Evolutionary conservation across 805 yeast species (phyloP).

Genomic region (Candida andamanensis): DNA sequence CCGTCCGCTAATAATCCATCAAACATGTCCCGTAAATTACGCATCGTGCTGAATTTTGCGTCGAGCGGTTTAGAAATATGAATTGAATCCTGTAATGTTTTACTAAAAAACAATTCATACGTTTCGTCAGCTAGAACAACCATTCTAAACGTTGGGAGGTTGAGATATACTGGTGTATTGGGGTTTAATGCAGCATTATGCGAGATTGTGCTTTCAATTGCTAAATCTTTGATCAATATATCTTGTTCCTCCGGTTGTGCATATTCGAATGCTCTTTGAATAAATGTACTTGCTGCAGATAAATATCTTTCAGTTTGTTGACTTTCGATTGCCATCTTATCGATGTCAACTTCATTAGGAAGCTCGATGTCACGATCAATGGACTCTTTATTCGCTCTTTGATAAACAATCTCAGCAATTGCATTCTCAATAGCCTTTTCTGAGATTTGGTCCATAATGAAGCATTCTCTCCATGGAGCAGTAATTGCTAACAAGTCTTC

Average conservation of each 20-base stretch:
- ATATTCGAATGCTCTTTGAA: slow-evolving; percentile 84
- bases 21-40: slow-evolving; percentile 78
- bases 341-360: slow-evolving; percentile 58
- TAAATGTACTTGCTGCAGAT: slow-evolving; percentile 79
- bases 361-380: slow-evolving; percentile 38
- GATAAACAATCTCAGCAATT: slow-evolving; percentile 57
- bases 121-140: slow-evolving; percentile 91
- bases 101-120: slow-evolving; percentile 75
- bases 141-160: slow-evolving; percentile 89
- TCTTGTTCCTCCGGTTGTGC: slow-evolving; percentile 63
- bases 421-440: slow-evolving; percentile 58
- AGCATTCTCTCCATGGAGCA: slow-evolving; percentile 78
- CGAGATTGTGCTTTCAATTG: slow-evolving; percentile 32
- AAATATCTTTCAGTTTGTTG: slow-evolving; percentile 77
- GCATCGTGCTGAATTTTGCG: slow-evolving; percentile 42
- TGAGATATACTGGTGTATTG: slow-evolving; percentile 64
- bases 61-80: slow-evolving; percentile 56
- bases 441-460: slow-evolving; percentile 59
- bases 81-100: slow-evolving; percentile 60
- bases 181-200: slow-evolving; percentile 86
- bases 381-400: slow-evolving; percentile 14
- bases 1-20: slow-evolving; percentile 92
- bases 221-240: slow-evolving; percentile 31
- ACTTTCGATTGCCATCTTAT: slow-evolving; percentile 54
- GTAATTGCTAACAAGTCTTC: slow-evolving; percentile 84